phyloP scores from a whole-genome alignment of 305 asterid species.

The Ajuga reptans region DNA sequence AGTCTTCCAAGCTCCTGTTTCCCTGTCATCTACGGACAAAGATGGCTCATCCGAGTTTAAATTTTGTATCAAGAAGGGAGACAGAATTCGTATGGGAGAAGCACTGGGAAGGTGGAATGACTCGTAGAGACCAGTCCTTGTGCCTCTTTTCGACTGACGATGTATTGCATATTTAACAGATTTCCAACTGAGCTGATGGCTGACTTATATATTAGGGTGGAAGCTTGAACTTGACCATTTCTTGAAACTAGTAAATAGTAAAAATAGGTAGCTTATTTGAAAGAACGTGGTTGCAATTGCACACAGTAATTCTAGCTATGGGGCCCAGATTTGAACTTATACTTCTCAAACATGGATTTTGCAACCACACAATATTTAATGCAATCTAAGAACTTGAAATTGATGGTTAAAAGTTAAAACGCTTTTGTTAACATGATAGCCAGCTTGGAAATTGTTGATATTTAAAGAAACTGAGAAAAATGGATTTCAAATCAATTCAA shows the following conservation, averaged over 20 bases:
- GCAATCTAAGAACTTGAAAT: too few relatives aligned
- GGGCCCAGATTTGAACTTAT: neutral
- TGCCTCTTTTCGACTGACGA: neutral
- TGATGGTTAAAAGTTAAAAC: too few relatives aligned
- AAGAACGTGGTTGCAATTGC: neutral
- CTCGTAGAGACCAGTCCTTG: constrained; percentile 12
- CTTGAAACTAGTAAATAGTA: neutral
- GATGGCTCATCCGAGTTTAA: constrained; percentile 47
- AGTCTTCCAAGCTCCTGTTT: constrained; percentile 74
- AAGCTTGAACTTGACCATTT: neutral
- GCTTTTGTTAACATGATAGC: too few relatives aligned
- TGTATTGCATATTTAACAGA: neutral
- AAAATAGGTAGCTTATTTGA: neutral
- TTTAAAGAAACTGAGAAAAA: too few relatives aligned
- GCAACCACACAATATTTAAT: neutral
- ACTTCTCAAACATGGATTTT: neutral
- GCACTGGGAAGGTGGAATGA: constrained; percentile 68
- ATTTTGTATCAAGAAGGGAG: constrained; percentile 59
- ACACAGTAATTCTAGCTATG: neutral
- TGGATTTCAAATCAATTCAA: too few relatives aligned
- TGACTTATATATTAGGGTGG: neutral
- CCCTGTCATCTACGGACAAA: constrained; percentile 26
- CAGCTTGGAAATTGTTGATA: too few relatives aligned
- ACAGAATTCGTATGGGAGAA: constrained; percentile 73
- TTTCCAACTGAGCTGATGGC: neutral